A percentile compares a stretch with the other conserved stretches of the same genome.
Conservation (phyloP, 2,329 filamentous ascomycete species). For the Cladosporium sp. region DNA sequence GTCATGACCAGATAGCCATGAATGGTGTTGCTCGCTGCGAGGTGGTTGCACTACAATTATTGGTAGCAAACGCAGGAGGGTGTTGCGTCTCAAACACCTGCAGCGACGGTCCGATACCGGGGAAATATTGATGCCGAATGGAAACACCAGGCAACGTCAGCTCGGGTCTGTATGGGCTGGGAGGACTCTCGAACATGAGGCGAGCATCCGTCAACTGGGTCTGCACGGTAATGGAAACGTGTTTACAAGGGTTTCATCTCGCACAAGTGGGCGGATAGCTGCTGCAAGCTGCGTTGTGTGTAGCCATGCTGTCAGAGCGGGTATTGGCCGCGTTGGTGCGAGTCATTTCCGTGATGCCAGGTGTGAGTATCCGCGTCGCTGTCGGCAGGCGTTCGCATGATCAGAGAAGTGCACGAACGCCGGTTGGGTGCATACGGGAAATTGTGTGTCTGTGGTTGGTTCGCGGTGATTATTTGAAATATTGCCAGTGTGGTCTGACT, state of each 20-base stretch:
- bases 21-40: constrained; percentile 5
- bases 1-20: not conserved
- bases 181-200: not conserved
- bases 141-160: not conserved
- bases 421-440: not conserved
- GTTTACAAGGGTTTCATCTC: constrained; percentile 7
- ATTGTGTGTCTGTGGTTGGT: not conserved
- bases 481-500: not conserved
- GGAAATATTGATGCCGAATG: not conserved
- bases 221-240: constrained; percentile 4
- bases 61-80: constrained; percentile 8
- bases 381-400: constrained; percentile 8
- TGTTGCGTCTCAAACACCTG: not conserved
- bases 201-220: not conserved
- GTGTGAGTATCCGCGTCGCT: not conserved
- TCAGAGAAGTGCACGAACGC: not conserved
- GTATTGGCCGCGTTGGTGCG: constrained; percentile 9
- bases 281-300: constrained; percentile 10
- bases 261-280: constrained; percentile 7
- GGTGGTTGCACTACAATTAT: not conserved
- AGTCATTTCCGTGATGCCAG: constrained; percentile 8
- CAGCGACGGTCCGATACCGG: not conserved
- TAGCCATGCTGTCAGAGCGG: constrained; percentile 12
- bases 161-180: not conserved
- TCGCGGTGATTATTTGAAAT: too few relatives aligned